Percentiles rank a stretch among this genome's conserved stretches.
These are phyloP conservation scores for Alloascoidea hylecoeti DNA, from an alignment of 805 yeast species.

Conservation along the genomic window DNA sequence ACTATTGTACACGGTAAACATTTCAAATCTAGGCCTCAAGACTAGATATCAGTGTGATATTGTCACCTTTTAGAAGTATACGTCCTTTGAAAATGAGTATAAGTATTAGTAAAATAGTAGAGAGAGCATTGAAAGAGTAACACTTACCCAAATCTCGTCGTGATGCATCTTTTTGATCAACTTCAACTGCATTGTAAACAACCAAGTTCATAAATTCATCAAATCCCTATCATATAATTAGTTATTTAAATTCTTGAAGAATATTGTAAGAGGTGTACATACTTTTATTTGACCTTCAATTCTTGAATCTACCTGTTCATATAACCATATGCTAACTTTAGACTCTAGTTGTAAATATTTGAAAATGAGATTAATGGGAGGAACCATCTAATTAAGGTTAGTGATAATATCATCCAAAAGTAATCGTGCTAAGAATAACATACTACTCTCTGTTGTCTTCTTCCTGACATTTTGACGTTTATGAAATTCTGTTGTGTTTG, in stretches of 20 bases:
- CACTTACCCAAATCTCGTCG: slow-evolving; percentile 43
- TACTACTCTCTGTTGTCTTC: slow-evolving; percentile 31
- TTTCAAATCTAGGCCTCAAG: slow-evolving; percentile 13
- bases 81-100: slow-evolving; percentile 17
- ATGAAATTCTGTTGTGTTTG: not conserved
- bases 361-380: slow-evolving; percentile 88
- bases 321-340: slow-evolving; percentile 76
- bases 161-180: slow-evolving; percentile 35
- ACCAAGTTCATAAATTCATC: slow-evolving; percentile 94
- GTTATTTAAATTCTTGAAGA: not conserved
- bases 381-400: slow-evolving; percentile 36
- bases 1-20: no score
- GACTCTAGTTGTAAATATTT: slow-evolving; percentile 74
- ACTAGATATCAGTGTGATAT: slow-evolving; percentile 58
- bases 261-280: slow-evolving; percentile 6
- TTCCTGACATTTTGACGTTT: slow-evolving; percentile 21
- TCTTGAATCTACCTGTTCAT: slow-evolving; percentile 65
- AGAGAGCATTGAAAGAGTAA: not conserved
- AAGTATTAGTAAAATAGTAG: not conserved
- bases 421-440: slow-evolving; percentile 2
- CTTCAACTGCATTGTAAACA: slow-evolving; percentile 47
- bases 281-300: slow-evolving; percentile 65
- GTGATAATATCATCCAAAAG: not conserved
- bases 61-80: slow-evolving; percentile 84
- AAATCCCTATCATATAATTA: slow-evolving; percentile 38